Conservation (phyloP, 495 filamentous ascomycete species). For the Echria macrotheca region DNA sequence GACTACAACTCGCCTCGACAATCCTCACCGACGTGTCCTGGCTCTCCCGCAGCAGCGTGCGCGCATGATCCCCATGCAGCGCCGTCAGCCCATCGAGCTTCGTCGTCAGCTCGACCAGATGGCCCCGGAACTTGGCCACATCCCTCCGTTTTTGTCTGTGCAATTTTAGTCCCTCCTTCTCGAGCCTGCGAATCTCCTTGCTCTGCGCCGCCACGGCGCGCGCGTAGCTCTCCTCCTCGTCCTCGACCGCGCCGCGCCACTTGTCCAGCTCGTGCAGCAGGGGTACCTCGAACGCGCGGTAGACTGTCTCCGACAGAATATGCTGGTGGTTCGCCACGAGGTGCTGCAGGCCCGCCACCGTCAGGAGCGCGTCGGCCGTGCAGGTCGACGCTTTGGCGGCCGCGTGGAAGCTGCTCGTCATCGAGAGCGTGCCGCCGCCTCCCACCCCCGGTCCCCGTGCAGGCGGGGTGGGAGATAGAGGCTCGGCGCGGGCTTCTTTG, state of each 20-base stretch:
- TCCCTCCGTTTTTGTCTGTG: constrained; percentile 51
- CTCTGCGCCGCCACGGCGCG: constrained; percentile 42
- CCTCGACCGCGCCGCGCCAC: constrained; percentile 52
- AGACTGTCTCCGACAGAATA: constrained; percentile 58
- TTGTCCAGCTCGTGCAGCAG: constrained; percentile 58
- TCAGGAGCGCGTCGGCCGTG: constrained; percentile 54
- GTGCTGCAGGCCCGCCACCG: constrained; percentile 57
- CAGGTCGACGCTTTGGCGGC: constrained; percentile 38
- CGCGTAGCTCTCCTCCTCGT: constrained; percentile 55
- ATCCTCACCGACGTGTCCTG: constrained; percentile 54
- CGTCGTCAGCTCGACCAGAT: constrained; percentile 53
- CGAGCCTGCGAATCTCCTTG: constrained; percentile 52
- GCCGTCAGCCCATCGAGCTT: constrained; percentile 56
- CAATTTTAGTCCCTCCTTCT: constrained; percentile 55
- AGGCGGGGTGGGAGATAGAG: constrained; percentile 16
- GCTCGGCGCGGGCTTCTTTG: constrained; percentile 52
- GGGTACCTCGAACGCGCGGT: constrained; percentile 59
- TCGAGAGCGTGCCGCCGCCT: constrained; percentile 15
- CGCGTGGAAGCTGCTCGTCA: constrained; percentile 45
- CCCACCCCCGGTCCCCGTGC: constrained; percentile 19
- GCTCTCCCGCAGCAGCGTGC: constrained; percentile 48
- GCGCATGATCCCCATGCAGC: constrained; percentile 53
- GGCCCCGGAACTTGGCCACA: constrained; percentile 45
- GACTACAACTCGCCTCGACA: constrained; percentile 53
- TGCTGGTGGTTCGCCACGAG: constrained; percentile 61